Evolutionary conservation across 2,329 filamentous ascomycete species (phyloP).

Genomic region (Colletotrichum salicis): DNA sequence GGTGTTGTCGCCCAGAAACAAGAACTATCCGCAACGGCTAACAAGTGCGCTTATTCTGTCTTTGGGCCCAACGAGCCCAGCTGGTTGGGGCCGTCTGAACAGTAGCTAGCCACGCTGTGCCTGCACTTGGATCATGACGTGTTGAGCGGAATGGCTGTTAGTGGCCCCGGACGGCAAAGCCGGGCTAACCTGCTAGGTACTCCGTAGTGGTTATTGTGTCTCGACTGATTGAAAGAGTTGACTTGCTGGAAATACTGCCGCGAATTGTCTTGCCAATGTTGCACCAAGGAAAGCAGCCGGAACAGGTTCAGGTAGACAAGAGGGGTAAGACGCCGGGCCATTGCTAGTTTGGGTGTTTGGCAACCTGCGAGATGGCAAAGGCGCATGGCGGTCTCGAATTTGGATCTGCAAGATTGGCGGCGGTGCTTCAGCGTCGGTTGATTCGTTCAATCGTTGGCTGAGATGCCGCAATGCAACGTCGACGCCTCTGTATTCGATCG

Average conservation of each 20-base stretch:
- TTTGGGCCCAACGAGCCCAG: neutral
- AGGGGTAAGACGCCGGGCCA: neutral
- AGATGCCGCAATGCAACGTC: constrained; percentile 1
- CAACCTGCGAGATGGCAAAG: neutral
- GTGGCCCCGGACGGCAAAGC: neutral
- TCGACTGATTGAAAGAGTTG: neutral
- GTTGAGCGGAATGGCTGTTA: constrained; percentile 13
- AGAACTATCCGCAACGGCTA: constrained; percentile 19
- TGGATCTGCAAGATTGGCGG: neutral
- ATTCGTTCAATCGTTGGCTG: neutral
- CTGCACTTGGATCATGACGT: constrained; percentile 8
- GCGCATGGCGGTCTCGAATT: neutral
- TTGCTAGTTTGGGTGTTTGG: no score
- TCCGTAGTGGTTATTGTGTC: neutral
- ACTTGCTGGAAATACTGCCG: neutral
- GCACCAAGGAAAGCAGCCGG: neutral
- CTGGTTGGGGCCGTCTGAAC: neutral
- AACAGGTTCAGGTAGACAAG: neutral
- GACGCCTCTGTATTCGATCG: constrained; percentile 7
- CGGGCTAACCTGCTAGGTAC: no score
- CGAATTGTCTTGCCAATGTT: neutral
- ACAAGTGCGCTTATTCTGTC: neutral
- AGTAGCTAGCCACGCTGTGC: constrained; percentile 2
- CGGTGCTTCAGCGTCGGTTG: neutral
- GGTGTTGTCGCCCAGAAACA: neutral